phyloP scores from a whole-genome alignment of 805 yeast genomes.

The Kodamaea leandrae region DNA sequence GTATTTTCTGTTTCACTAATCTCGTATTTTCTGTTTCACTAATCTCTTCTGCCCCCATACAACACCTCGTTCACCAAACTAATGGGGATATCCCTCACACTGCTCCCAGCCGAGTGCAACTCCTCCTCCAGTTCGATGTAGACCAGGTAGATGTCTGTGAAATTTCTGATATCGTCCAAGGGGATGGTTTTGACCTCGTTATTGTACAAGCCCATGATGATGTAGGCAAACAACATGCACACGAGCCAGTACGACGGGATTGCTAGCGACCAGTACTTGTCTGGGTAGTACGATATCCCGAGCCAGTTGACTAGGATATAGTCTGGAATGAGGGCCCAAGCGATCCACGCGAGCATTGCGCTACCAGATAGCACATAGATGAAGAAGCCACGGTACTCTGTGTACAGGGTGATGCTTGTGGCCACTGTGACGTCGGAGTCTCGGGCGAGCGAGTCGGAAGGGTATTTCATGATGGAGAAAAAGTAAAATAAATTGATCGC shows the following conservation, averaged over 20 bases:
- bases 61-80: constrained; percentile 64
- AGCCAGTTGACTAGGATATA: constrained; percentile 43
- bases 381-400: constrained; percentile 88
- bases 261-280: constrained; percentile 87
- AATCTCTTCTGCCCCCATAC: constrained; percentile 34
- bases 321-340: constrained; percentile 78
- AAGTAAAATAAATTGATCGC: background rate
- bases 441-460: constrained; percentile 53
- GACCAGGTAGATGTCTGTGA: constrained; percentile 64
- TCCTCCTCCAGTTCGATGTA: constrained; percentile 16
- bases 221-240: constrained; percentile 68
- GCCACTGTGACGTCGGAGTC: constrained; percentile 66
- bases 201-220: constrained; percentile 68
- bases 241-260: constrained; percentile 70
- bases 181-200: constrained; percentile 68
- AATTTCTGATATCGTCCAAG: constrained; percentile 56
- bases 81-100: constrained; percentile 83
- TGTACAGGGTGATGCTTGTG: constrained; percentile 51
- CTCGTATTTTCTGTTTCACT: too few relatives aligned
- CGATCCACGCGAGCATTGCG: constrained; percentile 52
- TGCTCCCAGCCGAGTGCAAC: constrained; percentile 64
- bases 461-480: background rate
- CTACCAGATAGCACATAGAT: constrained; percentile 66
- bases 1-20: too few relatives aligned
- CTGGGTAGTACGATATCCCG: constrained; percentile 74